Evolutionary conservation across 2,329 filamentous ascomycete species (phyloP), one percentile per base, ranked within the genome.

Genomic region (Aphanoascus verrucosus): DNA sequence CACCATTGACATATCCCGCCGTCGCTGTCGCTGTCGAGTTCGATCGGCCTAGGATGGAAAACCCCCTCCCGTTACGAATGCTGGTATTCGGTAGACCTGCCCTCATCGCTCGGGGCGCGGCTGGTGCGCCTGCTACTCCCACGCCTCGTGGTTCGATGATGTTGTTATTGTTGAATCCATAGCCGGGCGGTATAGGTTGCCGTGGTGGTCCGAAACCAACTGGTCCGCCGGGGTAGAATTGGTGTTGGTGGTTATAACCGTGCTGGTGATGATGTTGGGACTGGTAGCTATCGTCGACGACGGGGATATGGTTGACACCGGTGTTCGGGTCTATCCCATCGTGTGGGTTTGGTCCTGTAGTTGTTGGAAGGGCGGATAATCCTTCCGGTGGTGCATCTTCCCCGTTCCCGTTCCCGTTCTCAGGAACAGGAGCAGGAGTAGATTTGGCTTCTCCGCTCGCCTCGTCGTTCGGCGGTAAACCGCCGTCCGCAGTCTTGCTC

Each of bases 31-130:
- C 17, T 15, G 19, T 19, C 20, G 34, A 32, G 38, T 19, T 37
- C 38, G 62, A 62, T 53, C 65, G 64, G 47, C 64, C 67, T 49
- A 65, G 62, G 48, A 64, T 62, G 14, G 70, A 66, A 55, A 73
- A 72, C 15, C 67, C 81, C 74, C 66, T 83, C 66, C 77, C 69
- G 62, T 85, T 80, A 59, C 83, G 79, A 51, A 86, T 79, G 60
- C 86, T 87, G 54, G 84, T 90, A 67, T 94, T 94, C 49, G 87
- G 86, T 9, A 89, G 75, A 31, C 89, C 88, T 69, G 93, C 85
- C 58, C 91, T 81, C 88, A 97, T 94, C 15, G 93, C 93, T 70
- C 93, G 90, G 46, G 93, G 93, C 8, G 90, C 93, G 52, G 86
- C 94, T 28, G 93, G 93, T 28, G 93, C 93, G 71, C 79, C 79